Conservation (phyloP, 345 rosid genomes). For the Melastoma malabathricum region DNA sequence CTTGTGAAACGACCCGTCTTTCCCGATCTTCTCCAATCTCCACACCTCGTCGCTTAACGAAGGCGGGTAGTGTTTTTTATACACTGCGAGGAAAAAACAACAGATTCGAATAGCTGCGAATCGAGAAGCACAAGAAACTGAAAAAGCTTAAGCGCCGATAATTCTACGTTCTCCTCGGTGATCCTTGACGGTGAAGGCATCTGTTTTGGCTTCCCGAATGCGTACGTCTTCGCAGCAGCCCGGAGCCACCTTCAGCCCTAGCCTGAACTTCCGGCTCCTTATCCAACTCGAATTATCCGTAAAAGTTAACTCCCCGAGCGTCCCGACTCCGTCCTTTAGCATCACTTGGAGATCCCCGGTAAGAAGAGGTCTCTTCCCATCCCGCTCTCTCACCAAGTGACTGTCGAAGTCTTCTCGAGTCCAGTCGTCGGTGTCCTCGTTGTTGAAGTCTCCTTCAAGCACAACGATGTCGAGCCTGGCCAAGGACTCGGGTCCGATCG, state of each 20-base stretch:
- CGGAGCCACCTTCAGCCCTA: slow-evolving; percentile 63
- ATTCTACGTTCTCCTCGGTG: slow-evolving; percentile 89
- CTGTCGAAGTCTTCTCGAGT: slow-evolving; percentile 68
- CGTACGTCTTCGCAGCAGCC: slow-evolving; percentile 63
- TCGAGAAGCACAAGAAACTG: not conserved
- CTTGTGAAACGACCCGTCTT: slow-evolving; percentile 96
- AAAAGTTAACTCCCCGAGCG: slow-evolving; percentile 84
- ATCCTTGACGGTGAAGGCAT: slow-evolving; percentile 93
- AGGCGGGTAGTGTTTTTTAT: slow-evolving; percentile 98
- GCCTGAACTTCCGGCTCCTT: slow-evolving; percentile 91
- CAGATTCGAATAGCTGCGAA: not conserved
- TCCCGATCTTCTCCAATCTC: slow-evolving; percentile 96
- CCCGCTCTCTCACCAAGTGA: slow-evolving; percentile 90
- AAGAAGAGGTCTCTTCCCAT: slow-evolving; percentile 85
- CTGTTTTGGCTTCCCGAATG: slow-evolving; percentile 91
- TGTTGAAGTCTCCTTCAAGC: slow-evolving; percentile 91
- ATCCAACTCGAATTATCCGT: slow-evolving; percentile 98
- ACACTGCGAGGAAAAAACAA: slow-evolving; percentile 32
- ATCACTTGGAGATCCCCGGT: slow-evolving; percentile 80
- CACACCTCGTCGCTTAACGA: slow-evolving; percentile 81
- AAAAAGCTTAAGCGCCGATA: not conserved
- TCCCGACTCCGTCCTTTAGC: slow-evolving; percentile 85
- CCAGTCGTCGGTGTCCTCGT: slow-evolving; percentile 75
- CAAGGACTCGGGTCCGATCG: slow-evolving; percentile 65
- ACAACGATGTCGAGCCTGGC: slow-evolving; percentile 74